Evolutionary conservation across 2,329 filamentous ascomycete species (phyloP), one percentile per base, ranked within the genome.

Genomic region (Lasiodiplodia citricola): DNA sequence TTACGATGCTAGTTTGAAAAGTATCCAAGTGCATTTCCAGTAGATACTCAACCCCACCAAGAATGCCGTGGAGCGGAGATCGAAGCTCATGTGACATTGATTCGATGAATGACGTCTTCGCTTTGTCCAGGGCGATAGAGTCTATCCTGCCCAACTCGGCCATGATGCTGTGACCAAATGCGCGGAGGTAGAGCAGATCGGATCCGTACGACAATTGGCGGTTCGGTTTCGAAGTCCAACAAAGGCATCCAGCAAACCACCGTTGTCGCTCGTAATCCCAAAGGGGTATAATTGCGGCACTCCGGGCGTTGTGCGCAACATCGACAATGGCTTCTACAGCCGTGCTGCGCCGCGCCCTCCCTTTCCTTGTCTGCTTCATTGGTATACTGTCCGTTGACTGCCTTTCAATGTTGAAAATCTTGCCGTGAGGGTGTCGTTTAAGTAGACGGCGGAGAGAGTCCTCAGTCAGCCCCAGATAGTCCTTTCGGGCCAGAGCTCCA

Each of bases 61-160:
- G 47, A 16, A 56, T 67, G 1, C 55, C 63, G 21, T 56, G 63
- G 16, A 67, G 38, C 8, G 50, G 68, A 25, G 50, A 58, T 21
- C 51, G 63, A 16, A 54, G 28, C 68, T 83, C 81, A 66, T 83
- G 81, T 0, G 76, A 79, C 38, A 83, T 80, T 4, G 79, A 80
- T 35, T 78, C 77, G 37, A 83, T 77, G 66, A 82, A 81, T 13
- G 79, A 25, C 1, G 50, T 55, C 51, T 65, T 65, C 10, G 50
- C 62, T 21, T 44, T 21, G 10, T 65, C 50, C 1, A 55, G 31
- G 10, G 50, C 50, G 18, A 37, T 2, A 2, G 62, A 11, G 18
- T 65, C 62, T 7, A 65, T 11, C 7, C 62, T 50, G 31, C 50
- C 38, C 3, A 65, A 35, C 11, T 65, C 62, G 10, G 47, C 75